Evolutionary conservation across 805 yeast genomes (phyloP).

Genomic region (Wilhelminamyces savonicus): DNA sequence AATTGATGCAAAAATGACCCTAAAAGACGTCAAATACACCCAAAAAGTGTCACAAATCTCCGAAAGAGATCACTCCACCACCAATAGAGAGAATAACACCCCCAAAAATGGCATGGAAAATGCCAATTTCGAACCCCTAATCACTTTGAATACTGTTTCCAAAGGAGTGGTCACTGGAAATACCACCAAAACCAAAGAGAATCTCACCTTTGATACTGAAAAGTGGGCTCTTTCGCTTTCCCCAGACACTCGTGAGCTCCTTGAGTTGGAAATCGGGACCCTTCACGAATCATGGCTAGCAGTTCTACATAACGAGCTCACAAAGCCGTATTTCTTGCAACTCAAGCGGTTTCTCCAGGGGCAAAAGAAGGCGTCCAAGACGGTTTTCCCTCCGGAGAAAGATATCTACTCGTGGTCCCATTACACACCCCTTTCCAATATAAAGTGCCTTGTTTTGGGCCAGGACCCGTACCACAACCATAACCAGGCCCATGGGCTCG

Average conservation of each 20-base stretch:
- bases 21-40: too few relatives aligned
- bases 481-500: slow-evolving; percentile 95
- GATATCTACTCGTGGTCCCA: slow-evolving; percentile 91
- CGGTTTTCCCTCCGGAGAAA: slow-evolving; percentile 70
- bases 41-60: too few relatives aligned
- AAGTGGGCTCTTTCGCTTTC: slow-evolving; percentile 46
- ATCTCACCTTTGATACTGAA: slow-evolving; percentile 42
- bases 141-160: too few relatives aligned
- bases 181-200: too few relatives aligned
- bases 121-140: too few relatives aligned
- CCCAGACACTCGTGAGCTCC: slow-evolving; percentile 42
- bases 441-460: slow-evolving; percentile 79
- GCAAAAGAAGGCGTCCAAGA: slow-evolving; percentile 39
- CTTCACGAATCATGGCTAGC: slow-evolving; percentile 78
- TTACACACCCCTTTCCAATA: slow-evolving; percentile 66
- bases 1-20: too few relatives aligned
- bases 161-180: too few relatives aligned
- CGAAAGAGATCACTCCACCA: too few relatives aligned
- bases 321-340: slow-evolving; percentile 76
- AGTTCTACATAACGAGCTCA: slow-evolving; percentile 60
- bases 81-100: too few relatives aligned
- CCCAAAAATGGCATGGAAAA: too few relatives aligned
- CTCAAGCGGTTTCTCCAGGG: slow-evolving; percentile 57
- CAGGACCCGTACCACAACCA: slow-evolving; percentile 95
- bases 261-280: slow-evolving; percentile 61